Evolutionary conservation across 2,329 filamentous ascomycete species (phyloP).

Genomic region (Annulohypoxylon truncatum): DNA sequence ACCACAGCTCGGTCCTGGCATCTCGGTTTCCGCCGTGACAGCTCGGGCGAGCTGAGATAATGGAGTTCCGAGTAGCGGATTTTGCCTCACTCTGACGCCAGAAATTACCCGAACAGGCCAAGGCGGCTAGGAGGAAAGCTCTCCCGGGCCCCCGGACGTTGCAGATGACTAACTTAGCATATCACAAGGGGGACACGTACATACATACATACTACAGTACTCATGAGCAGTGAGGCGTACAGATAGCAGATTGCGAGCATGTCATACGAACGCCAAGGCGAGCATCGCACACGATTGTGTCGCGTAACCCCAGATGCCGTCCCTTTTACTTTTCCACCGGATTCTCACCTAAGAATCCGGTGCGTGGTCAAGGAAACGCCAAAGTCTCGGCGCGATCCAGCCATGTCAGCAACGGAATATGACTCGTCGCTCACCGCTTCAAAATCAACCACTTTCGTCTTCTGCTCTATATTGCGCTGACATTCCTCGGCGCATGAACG

Average conservation of each 20-base stretch:
- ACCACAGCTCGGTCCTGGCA: slow-evolving; percentile 10
- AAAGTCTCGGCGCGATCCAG: slow-evolving; percentile 11
- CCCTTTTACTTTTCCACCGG: neutral
- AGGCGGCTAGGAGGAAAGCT: neutral
- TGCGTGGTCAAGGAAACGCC: neutral
- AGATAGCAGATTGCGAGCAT: neutral
- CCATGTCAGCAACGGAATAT: slow-evolving; percentile 20
- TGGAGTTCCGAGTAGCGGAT: slow-evolving; percentile 6
- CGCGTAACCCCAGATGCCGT: slow-evolving; percentile 5
- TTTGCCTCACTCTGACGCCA: neutral
- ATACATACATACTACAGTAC: neutral
- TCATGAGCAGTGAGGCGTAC: neutral
- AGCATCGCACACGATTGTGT: slow-evolving; percentile 2
- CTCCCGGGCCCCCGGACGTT: neutral
- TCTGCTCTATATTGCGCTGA: slow-evolving; percentile 1
- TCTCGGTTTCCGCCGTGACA: slow-evolving; percentile 27
- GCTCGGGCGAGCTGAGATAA: neutral
- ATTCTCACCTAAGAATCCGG: neutral
- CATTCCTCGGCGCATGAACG: neutral
- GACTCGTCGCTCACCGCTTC: slow-evolving; percentile 19
- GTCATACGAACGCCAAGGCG: neutral
- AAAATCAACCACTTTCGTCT: neutral
- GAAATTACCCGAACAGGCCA: neutral
- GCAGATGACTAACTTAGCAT: neutral
- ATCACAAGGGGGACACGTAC: neutral